These are phyloP conservation scores for Phaseolus coccineus DNA, from an alignment of 331 rosid species.

Conservation along the genomic window DNA sequence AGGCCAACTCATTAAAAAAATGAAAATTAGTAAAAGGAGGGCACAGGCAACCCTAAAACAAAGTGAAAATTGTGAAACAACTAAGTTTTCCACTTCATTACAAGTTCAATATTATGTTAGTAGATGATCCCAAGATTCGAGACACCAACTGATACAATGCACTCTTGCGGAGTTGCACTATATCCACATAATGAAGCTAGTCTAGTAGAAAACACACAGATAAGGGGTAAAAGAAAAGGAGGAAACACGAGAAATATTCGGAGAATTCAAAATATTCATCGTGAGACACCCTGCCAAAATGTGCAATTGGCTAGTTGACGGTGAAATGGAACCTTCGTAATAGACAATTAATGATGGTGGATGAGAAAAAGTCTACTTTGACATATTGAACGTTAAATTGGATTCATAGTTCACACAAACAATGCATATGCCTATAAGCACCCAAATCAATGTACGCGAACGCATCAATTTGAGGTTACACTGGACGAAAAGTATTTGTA, in stretches of 20 bases:
- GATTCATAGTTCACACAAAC: neutral
- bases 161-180: neutral
- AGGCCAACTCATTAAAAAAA: neutral
- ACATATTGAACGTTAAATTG: neutral
- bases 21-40: neutral
- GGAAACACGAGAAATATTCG: neutral
- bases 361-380: neutral
- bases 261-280: constrained; percentile 8
- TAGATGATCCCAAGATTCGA: neutral
- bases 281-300: constrained; percentile 62
- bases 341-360: neutral
- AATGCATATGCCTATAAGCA: neutral
- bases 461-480: neutral
- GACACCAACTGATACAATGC: neutral
- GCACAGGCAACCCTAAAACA: constrained; percentile 1
- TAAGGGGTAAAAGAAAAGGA: constrained; percentile 2
- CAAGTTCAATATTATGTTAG: neutral
- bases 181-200: constrained; percentile 20
- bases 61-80: neutral
- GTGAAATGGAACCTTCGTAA: neutral
- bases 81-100: neutral
- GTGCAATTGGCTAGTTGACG: constrained; percentile 60
- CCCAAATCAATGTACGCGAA: neutral
- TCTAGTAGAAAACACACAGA: neutral
- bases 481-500: neutral